A percentile compares a stretch with the other conserved stretches of the same genome.
Evolutionary conservation across 202 grass and related monocot genomes (phyloP).

Genomic region (Digitaria exilis): DNA sequence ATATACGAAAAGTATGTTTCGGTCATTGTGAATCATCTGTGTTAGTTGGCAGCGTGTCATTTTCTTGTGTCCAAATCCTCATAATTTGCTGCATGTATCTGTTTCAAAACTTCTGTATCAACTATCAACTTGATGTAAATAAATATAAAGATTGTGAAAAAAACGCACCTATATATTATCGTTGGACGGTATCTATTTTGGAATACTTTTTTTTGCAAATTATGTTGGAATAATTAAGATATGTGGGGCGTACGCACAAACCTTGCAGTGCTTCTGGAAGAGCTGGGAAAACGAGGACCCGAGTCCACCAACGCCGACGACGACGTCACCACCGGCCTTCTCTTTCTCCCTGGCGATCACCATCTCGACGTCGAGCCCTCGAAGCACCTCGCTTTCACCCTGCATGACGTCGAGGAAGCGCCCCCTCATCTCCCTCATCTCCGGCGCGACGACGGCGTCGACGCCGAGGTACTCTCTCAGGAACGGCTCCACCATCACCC

Average conservation of each 20-base stretch:
- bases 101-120: too few relatives aligned
- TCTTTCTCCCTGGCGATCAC: slow-evolving; percentile 3
- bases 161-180: too few relatives aligned
- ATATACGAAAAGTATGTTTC: neutral
- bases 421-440: slow-evolving; percentile 56
- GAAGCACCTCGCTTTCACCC: slow-evolving; percentile 24
- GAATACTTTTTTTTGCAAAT: too few relatives aligned
- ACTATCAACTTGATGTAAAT: too few relatives aligned
- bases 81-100: neutral
- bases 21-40: neutral
- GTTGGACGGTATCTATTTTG: neutral
- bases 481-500: slow-evolving; percentile 73
- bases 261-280: slow-evolving; percentile 53
- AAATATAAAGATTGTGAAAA: too few relatives aligned
- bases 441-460: slow-evolving; percentile 68
- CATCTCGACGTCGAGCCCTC: neutral
- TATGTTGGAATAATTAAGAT: too few relatives aligned
- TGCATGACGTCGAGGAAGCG: slow-evolving; percentile 69
- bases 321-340: neutral
- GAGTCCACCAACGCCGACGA: slow-evolving; percentile 38
- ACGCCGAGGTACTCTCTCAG: slow-evolving; percentile 63
- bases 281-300: slow-evolving; percentile 17
- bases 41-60: neutral
- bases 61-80: neutral
- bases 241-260: neutral